phyloP scores from a whole-genome alignment of 805 yeast genomes.

The Wickerhamiella brachini region DNA sequence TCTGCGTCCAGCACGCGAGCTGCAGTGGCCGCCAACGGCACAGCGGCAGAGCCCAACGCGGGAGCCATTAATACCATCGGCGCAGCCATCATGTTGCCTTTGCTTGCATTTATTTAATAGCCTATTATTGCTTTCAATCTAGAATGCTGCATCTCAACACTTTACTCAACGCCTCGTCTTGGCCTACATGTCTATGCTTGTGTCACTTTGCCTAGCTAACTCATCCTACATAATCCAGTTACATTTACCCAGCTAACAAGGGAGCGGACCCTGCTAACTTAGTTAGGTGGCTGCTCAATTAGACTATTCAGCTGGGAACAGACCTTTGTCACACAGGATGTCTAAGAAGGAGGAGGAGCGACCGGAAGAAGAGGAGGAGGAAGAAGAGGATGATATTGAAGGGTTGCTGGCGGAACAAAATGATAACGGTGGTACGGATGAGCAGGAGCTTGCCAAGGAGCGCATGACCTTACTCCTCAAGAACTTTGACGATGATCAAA shows the following conservation, averaged over 20 bases:
- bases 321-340: neutral
- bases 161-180: too few relatives aligned
- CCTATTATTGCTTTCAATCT: too few relatives aligned
- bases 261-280: too few relatives aligned
- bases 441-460: conserved; percentile 22
- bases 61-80: neutral
- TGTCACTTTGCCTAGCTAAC: too few relatives aligned
- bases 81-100: neutral
- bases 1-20: neutral
- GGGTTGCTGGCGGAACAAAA: neutral
- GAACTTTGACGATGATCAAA: conserved; percentile 66
- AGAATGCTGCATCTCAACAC: too few relatives aligned
- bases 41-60: neutral
- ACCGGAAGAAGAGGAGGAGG: conserved; percentile 1
- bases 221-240: too few relatives aligned
- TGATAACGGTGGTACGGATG: neutral
- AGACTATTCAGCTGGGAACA: too few relatives aligned
- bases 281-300: too few relatives aligned
- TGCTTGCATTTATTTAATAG: neutral
- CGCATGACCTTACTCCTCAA: conserved; percentile 42
- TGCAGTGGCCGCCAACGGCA: neutral
- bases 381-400: conserved; percentile 1
- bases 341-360: neutral
- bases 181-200: too few relatives aligned
- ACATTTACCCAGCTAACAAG: too few relatives aligned